phyloP scores from a whole-genome alignment of 2,329 filamentous ascomycete genomes.

The Colletotrichum destructivum region DNA sequence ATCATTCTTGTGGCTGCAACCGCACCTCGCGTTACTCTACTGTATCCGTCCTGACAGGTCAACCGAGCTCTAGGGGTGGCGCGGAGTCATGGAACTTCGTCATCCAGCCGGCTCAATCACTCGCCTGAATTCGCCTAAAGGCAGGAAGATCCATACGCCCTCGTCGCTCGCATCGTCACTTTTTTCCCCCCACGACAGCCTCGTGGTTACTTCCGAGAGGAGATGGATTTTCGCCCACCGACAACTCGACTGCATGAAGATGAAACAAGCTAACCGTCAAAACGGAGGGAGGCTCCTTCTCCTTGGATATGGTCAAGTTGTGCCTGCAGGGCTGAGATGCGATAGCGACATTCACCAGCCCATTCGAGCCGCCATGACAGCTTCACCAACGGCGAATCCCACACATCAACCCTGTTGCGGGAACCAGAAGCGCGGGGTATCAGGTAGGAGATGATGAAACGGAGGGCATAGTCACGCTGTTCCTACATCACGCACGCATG shows the following conservation, averaged over 20 bases:
- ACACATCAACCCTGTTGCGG: conserved; percentile 6
- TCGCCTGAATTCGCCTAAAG: conserved; percentile 19
- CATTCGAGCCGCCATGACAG: conserved; percentile 32
- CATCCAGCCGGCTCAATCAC: conserved; percentile 9
- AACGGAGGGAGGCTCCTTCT: conserved; percentile 13
- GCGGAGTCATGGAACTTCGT: conserved; percentile 23
- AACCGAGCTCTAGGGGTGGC: conserved; percentile 12
- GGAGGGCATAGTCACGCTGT: conserved; percentile 33
- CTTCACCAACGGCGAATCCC: conserved; percentile 17
- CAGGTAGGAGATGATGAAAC: conserved; percentile 26
- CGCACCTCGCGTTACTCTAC: not conserved
- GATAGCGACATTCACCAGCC: conserved; percentile 10
- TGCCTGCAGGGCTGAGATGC: conserved; percentile 37
- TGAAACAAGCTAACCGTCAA: conserved; percentile 36
- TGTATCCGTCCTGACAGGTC: not conserved
- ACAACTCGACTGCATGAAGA: conserved; percentile 20
- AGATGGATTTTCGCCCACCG: conserved; percentile 16
- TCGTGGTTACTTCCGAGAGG: not conserved
- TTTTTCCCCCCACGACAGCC: not conserved
- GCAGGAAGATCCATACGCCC: not conserved
- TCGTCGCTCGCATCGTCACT: conserved; percentile 11
- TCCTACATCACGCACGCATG: conserved; percentile 17
- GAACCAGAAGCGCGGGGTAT: conserved; percentile 30
- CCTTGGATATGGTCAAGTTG: not conserved
- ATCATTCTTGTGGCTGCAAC: conserved; percentile 13